These are phyloP conservation scores for Shiraia sp. DNA, from an alignment of 2,329 filamentous ascomycete genomes.

Conservation along the genomic window DNA sequence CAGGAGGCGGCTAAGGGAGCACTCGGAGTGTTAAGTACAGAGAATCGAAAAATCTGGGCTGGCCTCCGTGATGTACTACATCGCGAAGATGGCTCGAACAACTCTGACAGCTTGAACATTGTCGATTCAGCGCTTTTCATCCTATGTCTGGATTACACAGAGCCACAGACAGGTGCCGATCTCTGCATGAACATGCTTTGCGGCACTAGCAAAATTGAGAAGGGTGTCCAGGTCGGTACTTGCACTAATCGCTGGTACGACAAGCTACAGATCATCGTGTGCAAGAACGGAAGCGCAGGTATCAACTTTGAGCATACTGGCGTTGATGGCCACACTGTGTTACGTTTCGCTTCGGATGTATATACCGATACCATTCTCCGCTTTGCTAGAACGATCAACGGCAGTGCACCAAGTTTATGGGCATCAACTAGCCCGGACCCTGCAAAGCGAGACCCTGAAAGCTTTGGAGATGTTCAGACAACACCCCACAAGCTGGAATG, in stretches of 20 bases:
- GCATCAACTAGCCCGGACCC: conserved; percentile 88
- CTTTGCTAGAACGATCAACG: conserved; percentile 94
- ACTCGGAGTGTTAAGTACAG: conserved; percentile 89
- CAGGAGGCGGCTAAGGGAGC: conserved; percentile 95
- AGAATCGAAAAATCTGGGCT: conserved; percentile 96
- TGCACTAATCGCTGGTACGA: conserved; percentile 99
- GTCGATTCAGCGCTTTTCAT: conserved; percentile 93
- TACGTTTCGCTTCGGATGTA: conserved; percentile 92
- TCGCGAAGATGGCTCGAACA: conserved; percentile 85
- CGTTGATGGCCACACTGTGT: conserved; percentile 94
- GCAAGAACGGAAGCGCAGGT: conserved; percentile 95
- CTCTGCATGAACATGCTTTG: conserved; percentile 99
- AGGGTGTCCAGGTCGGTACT: conserved; percentile 92
- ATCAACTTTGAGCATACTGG: conserved; percentile 99
- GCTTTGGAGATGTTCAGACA: conserved; percentile 90
- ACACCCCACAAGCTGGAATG: conserved; percentile 96
- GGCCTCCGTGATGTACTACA: conserved; percentile 85
- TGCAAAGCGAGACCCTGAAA: conserved; percentile 84
- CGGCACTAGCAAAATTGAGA: conserved; percentile 87
- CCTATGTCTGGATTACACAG: conserved; percentile 89
- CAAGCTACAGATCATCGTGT: conserved; percentile 98
- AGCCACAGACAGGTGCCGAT: conserved; percentile 76
- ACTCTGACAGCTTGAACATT: conserved; percentile 92
- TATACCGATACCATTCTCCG: conserved; percentile 98
- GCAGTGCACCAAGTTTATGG: conserved; percentile 89